Evolutionary conservation across 1,284 basidiomycete genomes (phyloP).

Genomic region (Puccinia triticina): DNA sequence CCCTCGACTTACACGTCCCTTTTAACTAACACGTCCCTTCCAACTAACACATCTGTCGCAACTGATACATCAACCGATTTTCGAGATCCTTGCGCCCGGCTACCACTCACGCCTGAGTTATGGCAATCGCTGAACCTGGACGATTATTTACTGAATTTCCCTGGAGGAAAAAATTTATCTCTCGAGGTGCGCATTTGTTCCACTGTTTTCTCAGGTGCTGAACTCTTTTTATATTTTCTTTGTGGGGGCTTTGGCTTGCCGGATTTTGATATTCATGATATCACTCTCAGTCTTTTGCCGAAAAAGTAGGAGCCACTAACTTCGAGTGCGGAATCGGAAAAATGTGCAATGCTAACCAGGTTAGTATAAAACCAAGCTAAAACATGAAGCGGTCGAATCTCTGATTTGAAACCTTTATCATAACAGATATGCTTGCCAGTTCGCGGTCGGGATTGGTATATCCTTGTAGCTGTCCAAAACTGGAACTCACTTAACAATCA

Average conservation of each 20-base stretch:
- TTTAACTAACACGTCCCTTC: neutral
- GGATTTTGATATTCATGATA: neutral
- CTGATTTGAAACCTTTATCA: neutral
- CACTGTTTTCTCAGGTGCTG: neutral
- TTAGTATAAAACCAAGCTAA: neutral
- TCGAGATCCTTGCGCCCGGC: conserved; percentile 31
- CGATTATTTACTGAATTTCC: conserved; percentile 38
- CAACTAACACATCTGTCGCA: neutral
- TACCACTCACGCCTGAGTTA: conserved; percentile 49
- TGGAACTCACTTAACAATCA: conserved; percentile 45
- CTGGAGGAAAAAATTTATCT: conserved; percentile 28
- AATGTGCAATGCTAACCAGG: conserved; percentile 38
- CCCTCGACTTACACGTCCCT: neutral
- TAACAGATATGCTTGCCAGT: conserved; percentile 51
- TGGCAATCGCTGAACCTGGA: conserved; percentile 41
- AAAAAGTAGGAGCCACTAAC: conserved; percentile 42
- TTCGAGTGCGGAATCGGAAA: conserved; percentile 48
- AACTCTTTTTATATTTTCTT: neutral
- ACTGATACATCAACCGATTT: neutral
- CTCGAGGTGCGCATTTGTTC: conserved; percentile 11
- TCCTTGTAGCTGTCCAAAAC: conserved; percentile 51
- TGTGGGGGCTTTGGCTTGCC: too few species aligned
- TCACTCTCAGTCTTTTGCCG: conserved; percentile 26
- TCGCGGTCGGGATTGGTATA: conserved; percentile 48
- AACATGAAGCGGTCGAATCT: neutral